Evolutionary conservation across 768 basidiomycete genomes (phyloP).

Genomic region (Mycena venus): DNA sequence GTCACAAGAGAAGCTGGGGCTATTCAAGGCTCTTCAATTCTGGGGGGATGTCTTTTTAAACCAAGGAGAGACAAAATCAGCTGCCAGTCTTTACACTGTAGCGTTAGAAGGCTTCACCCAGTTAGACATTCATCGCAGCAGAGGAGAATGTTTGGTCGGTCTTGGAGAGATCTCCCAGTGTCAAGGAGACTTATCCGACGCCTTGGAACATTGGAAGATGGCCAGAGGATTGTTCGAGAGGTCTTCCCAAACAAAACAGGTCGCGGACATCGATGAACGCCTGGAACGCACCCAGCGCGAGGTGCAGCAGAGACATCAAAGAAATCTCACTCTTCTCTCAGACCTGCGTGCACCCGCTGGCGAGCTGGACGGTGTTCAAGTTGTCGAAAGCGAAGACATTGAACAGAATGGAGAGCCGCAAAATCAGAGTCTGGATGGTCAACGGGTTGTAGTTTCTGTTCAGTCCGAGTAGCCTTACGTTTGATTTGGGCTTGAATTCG

Average conservation of each 20-base stretch:
- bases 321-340: no score
- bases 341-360: no score
- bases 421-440: no score
- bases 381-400: no score
- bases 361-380: no score
- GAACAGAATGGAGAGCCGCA: no score
- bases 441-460: no score
- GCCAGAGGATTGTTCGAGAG: not conserved
- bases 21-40: slow-evolving; percentile 13
- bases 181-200: not conserved
- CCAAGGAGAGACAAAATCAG: not conserved
- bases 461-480: no score
- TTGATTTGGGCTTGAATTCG: no score
- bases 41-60: not conserved
- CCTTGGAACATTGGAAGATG: not conserved
- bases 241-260: not conserved
- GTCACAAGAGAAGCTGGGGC: not conserved
- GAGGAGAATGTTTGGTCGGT: not conserved
- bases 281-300: no score
- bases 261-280: not conserved
- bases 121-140: slow-evolving; percentile 2
- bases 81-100: not conserved
- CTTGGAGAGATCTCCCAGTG: not conserved
- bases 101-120: not conserved
- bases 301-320: no score